These are phyloP conservation scores for Orbilia javanica DNA, from an alignment of 2,329 filamentous ascomycete genomes.

Conservation along the genomic window DNA sequence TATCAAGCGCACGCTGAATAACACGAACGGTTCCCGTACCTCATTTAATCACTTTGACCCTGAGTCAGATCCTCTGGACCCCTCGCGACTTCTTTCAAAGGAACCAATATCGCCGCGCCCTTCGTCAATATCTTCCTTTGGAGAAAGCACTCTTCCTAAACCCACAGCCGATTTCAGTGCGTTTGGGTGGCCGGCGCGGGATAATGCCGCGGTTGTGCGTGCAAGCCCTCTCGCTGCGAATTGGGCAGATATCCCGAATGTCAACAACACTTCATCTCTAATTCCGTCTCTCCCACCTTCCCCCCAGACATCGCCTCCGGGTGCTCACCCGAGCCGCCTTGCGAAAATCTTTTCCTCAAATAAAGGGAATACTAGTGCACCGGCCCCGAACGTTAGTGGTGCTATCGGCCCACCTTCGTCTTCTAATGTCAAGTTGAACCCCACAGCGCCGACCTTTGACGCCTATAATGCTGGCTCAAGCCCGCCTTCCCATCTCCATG, in stretches of 20 bases:
- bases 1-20: slow-evolving; percentile 57
- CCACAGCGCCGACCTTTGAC: slow-evolving; percentile 83
- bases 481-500: slow-evolving; percentile 44
- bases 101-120: slow-evolving; percentile 61
- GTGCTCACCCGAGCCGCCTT: slow-evolving; percentile 49
- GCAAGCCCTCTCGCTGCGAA: slow-evolving; percentile 58
- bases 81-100: slow-evolving; percentile 60
- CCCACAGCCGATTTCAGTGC: slow-evolving; percentile 61
- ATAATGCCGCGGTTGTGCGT: slow-evolving; percentile 34
- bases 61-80: slow-evolving; percentile 62
- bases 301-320: slow-evolving; percentile 57
- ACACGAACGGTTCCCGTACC: slow-evolving; percentile 59
- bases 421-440: slow-evolving; percentile 76
- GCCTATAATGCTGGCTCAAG: slow-evolving; percentile 30
- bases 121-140: slow-evolving; percentile 61
- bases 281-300: slow-evolving; percentile 57
- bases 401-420: slow-evolving; percentile 66
- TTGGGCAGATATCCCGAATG: slow-evolving; percentile 60
- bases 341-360: slow-evolving; percentile 54
- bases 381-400: slow-evolving; percentile 62
- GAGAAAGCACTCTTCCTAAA: slow-evolving; percentile 60
- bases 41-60: slow-evolving; percentile 68
- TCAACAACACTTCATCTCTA: slow-evolving; percentile 38
- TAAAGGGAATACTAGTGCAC: slow-evolving; percentile 36
- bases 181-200: slow-evolving; percentile 61